Base-by-base conservation (phyloP, 768 basidiomycete species). In the Amyloporia xantha region DNA sequence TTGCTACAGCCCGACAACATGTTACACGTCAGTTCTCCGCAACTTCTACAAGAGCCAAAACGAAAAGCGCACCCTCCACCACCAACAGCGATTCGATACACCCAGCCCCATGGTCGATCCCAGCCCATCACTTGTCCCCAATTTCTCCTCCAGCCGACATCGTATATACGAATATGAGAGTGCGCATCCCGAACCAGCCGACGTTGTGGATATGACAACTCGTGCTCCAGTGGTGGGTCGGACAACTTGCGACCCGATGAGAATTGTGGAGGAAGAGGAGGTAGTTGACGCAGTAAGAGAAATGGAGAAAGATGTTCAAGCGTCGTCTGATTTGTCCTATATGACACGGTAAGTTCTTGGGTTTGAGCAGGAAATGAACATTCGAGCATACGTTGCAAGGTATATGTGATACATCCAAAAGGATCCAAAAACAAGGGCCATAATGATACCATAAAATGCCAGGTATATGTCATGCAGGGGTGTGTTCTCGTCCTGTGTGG, bases 321-420 rank as follows among this genome's bases (percentile, higher is more conserved):
- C 0, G 89, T 91, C n/a, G 89, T 91, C 67, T 91, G 86, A 61
- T 91, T 91, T 23, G 83, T 89, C 28, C 87, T 90, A 51, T 27
- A 46, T 26, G 23, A 26, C 51, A 17, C 36, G 9, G 15, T 35
- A n/a, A 38, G 17, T 33, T 41, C 50, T 39, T 15, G 17, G 17
- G 10, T 1, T 17, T 27, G 40, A 20, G 35, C 19, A 54, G 20
- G 5, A 12, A 23, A 24, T 23, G 11, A 23, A 30, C 38, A 38
- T 17, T 13, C 15, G 28, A 47, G 73, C 86, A 59, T 59, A 86
- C 85, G 75, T 74, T 38, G 83, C 76, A 37, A 92, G 78, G 61
- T 89, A 91, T 36, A 85, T 56, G 62, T 92, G 89, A 56, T 88
- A 92, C 42, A 68, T 61, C 26, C 81, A 74, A 66, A 92, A 92